Evolutionary conservation across 768 basidiomycete species (phyloP), one percentile per base, ranked within the genome.

Genomic region (Mycena maculata): DNA sequence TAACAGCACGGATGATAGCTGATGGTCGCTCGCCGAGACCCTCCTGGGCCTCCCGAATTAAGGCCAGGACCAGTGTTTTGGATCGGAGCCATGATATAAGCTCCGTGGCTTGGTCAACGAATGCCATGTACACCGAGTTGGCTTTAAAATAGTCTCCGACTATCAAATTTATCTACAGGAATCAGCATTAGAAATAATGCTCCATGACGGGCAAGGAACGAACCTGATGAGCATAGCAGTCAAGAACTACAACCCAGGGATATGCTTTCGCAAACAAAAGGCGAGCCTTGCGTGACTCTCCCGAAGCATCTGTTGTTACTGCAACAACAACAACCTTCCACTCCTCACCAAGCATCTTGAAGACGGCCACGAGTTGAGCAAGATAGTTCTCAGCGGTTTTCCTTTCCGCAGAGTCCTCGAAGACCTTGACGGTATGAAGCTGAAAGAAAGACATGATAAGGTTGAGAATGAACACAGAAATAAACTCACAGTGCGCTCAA

Each of bases 21-120:
- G 76, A 57, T 1, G 72, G 48, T 23, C 31, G 33, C 28, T 53
- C 31, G 42, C 12, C 39, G 9, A 53, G 38, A 4, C 23, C 25
- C 18, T 47, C 52, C 48, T 78, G 76, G 11, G 72, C 67, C 1
- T 79, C 65, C 0, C 58, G 54, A n/a, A 83, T 72, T 0, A 80
- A 39, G 0, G 69, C 79, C 10, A 83, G 73, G 2, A 82, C 55
- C 10, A 48, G 33, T 11, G 78, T 81, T 55, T 83, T 82, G 60
- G 76, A 76, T 4, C 67, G 54, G 7, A 84, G 63, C 82, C 82
- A 84, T 12, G 74, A 75, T 33, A 85, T 84, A 0, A 85, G 73
- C 22, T 82, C 75, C 18, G 73, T 73, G 27, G 81, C 82, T 22
- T 71, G 55, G 2, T 75, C 64, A 0, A 75, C 65, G 15, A 38